Base-by-base conservation (phyloP, 495 filamentous ascomycete genomes). In the Pseudevernia furfuracea region DNA sequence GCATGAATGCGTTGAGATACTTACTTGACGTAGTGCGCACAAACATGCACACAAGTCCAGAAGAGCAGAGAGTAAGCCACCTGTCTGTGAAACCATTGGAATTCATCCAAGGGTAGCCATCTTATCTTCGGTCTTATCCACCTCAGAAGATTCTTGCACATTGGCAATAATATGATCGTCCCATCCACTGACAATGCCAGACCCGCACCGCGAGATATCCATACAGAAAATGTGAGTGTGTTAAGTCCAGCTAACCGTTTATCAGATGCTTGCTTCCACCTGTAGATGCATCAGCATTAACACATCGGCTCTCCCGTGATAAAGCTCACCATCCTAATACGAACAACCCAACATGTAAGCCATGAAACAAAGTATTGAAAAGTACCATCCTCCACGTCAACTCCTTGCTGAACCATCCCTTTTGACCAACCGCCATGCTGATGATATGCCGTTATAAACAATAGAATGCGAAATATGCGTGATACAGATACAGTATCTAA, bases 1-100 rank as follows among this genome's bases (percentile, higher is more conserved):
- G 60, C 41, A 69, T 32, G 38, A n/a, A 37, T 59, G 23, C 15
- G 15, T 23, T 28, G 23, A 49, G 43, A 36, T 21, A 82, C 88
- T 75, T 81, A 96, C 91, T 98, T 98, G 76, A 97, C 91, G 74
- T 97, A 99, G 75, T 99, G 94, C 25, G 85, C 82, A 15, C 80
- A 72, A 6, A 85, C 85, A 72, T 99, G 94, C 32, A 92, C 77
- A 48, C 85, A 84, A 34, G 86, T 87, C 69, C 90, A 99, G 21
- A 96, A 71, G 5, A 97, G 81, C 76, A 97, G 76, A 6, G 89
- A 77, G 73, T 97, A 99, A 3, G 95, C 93, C 23, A 96, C 85
- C 74, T 99, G 94, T 43, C 95, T 84, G 80, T 99, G 94, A 71
- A 97, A 96, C 91, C 91, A 99, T 69, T 91, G 85, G 34, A 89